Evolutionary conservation across 208 protist species (phyloP).

Genomic region (Wallacemonas collosoma): DNA sequence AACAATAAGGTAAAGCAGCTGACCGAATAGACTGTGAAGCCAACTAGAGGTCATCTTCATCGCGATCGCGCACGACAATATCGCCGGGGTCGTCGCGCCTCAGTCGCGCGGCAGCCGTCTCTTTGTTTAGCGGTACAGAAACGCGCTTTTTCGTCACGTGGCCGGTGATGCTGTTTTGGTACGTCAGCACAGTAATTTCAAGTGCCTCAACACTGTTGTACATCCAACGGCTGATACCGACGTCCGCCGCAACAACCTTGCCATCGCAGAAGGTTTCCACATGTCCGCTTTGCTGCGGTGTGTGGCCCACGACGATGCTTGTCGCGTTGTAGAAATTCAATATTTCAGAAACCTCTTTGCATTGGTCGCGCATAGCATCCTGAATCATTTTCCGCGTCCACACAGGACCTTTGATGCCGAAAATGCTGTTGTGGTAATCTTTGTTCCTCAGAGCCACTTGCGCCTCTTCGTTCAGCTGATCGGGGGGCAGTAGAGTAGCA

Average conservation of each 20-base stretch:
- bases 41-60: constrained; percentile 21
- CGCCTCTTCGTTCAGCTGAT: constrained; percentile 49
- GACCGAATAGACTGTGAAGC: constrained; percentile 25
- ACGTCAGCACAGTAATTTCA: constrained; percentile 47
- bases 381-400: constrained; percentile 78
- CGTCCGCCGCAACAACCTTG: constrained; percentile 65
- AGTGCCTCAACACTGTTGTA: constrained; percentile 62
- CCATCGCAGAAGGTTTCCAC: constrained; percentile 66
- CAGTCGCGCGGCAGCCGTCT: not conserved
- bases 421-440: constrained; percentile 32
- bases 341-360: constrained; percentile 34
- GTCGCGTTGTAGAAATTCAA: constrained; percentile 37
- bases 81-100: no score
- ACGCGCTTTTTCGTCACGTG: constrained; percentile 20
- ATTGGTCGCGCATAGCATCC: constrained; percentile 53
- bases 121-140: constrained; percentile 32
- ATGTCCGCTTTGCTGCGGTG: constrained; percentile 50
- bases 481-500: constrained; percentile 1
- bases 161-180: constrained; percentile 21
- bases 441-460: constrained; percentile 34
- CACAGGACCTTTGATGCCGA: constrained; percentile 59
- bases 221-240: constrained; percentile 79
- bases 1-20: constrained; percentile 14
- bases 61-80: not conserved
- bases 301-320: constrained; percentile 81